These are phyloP conservation scores for Boechera divaricarpa DNA, from an alignment of 345 rosid genomes.

Conservation along the genomic window DNA sequence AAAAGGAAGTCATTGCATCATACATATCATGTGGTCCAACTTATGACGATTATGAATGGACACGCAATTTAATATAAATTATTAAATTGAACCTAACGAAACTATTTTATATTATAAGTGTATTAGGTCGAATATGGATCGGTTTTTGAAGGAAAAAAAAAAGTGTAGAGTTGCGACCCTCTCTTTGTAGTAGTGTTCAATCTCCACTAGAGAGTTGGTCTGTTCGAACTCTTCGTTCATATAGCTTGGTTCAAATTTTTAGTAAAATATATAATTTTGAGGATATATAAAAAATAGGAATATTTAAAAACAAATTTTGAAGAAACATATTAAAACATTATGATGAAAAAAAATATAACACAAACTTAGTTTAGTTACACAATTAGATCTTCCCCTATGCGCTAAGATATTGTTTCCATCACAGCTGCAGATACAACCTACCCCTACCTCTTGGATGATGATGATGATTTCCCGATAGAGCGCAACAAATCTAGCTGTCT, in stretches of 20 bases:
- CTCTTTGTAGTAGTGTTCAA: background rate
- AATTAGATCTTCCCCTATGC: background rate
- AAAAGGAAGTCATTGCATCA: constrained; percentile 39
- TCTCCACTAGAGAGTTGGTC: background rate
- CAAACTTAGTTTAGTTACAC: background rate
- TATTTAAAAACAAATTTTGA: background rate
- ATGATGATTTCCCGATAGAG: background rate
- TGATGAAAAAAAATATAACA: background rate
- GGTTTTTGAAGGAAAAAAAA: background rate
- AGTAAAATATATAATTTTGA: background rate
- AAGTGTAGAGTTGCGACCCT: background rate
- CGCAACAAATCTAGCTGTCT: background rate
- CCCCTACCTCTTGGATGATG: background rate
- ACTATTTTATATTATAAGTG: constrained; percentile 1
- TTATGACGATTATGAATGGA: constrained; percentile 28
- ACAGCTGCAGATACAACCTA: background rate
- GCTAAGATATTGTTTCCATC: background rate
- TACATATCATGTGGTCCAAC: constrained; percentile 32
- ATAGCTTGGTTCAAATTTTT: too few species aligned
- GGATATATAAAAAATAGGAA: background rate
- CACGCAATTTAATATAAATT: constrained; percentile 6
- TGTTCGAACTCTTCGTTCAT: background rate
- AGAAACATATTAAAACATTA: background rate
- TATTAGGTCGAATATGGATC: constrained; percentile 21
- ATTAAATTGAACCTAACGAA: constrained; percentile 19